A percentile compares a stretch with the other conserved stretches of the same genome.
These are phyloP conservation scores for Ogataea hybrid DNA, from an alignment of 1,139 yeast species.

Conservation along the genomic window DNA sequence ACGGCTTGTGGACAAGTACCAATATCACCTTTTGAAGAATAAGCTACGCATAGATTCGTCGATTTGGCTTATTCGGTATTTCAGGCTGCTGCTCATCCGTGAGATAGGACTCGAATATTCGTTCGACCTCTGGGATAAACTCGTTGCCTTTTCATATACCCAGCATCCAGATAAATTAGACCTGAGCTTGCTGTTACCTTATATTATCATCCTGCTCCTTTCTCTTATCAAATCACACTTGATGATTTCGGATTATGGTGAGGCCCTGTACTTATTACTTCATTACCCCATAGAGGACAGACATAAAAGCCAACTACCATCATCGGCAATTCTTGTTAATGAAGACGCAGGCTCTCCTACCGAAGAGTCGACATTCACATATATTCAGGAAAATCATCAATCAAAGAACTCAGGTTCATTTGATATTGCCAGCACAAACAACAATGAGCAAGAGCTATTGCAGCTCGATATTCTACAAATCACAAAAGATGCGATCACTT, in stretches of 20 bases:
- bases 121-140: conserved; percentile 55
- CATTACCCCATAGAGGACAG: conserved; percentile 49
- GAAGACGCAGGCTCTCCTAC: conserved; percentile 11
- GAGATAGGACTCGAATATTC: conserved; percentile 54
- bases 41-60: conserved; percentile 57
- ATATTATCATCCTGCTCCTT: conserved; percentile 49
- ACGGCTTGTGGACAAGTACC: conserved; percentile 33
- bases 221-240: conserved; percentile 49
- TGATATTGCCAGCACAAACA: conserved; percentile 5
- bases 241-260: conserved; percentile 59
- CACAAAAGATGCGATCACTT: conserved; percentile 17
- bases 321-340: conserved; percentile 18
- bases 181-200: conserved; percentile 44
- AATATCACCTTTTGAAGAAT: conserved; percentile 43
- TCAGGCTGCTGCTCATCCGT: conserved; percentile 54
- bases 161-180: conserved; percentile 21
- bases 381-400: conserved; percentile 24
- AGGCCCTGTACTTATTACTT: conserved; percentile 53
- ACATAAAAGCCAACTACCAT: conserved; percentile 4
- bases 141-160: conserved; percentile 39
- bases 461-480: conserved; percentile 12
- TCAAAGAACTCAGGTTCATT: conserved; percentile 13
- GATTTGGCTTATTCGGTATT: conserved; percentile 67
- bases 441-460: conserved; percentile 4
- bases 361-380: conserved; percentile 18